These are phyloP conservation scores for Mrakia blollopis DNA, from an alignment of 768 basidiomycete genomes.

Conservation along the genomic window DNA sequence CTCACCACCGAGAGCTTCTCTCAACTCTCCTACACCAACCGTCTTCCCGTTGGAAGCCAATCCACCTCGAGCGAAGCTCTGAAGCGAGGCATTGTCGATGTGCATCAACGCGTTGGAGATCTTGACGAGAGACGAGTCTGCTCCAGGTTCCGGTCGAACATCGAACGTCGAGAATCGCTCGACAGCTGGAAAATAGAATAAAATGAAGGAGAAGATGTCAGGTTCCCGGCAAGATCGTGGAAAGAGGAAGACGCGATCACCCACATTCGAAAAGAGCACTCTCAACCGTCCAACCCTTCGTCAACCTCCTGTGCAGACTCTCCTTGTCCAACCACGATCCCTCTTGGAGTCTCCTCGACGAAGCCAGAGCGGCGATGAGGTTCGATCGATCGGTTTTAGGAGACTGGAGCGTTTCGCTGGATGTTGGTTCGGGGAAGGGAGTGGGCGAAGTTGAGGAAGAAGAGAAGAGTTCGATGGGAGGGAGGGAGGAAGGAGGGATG, in stretches of 20 bases:
- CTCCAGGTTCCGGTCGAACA: not conserved
- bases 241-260: not conserved
- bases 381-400: conserved; percentile 8
- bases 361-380: conserved; percentile 2
- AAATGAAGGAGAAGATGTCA: not conserved
- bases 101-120: conserved; percentile 18
- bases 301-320: not conserved
- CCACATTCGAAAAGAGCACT: not conserved
- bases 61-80: conserved; percentile 16
- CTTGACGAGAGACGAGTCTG: not conserved
- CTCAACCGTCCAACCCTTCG: conserved; percentile 17
- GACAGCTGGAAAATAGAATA: not conserved
- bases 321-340: conserved; percentile 4
- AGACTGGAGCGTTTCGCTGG: not conserved
- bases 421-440: not conserved
- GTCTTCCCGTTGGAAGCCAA: not conserved
- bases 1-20: conserved; percentile 13
- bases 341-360: conserved; percentile 5
- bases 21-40: conserved; percentile 12
- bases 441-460: not conserved
- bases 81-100: conserved; percentile 11
- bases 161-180: conserved; percentile 11
- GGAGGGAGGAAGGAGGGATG: not conserved
- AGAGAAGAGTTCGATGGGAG: not conserved
- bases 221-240: too few species aligned